A percentile compares a stretch with the other conserved stretches of the same genome.
These are phyloP conservation scores for Monosporascus sp. DNA, from an alignment of 2,329 filamentous ascomycete genomes.

Conservation along the genomic window DNA sequence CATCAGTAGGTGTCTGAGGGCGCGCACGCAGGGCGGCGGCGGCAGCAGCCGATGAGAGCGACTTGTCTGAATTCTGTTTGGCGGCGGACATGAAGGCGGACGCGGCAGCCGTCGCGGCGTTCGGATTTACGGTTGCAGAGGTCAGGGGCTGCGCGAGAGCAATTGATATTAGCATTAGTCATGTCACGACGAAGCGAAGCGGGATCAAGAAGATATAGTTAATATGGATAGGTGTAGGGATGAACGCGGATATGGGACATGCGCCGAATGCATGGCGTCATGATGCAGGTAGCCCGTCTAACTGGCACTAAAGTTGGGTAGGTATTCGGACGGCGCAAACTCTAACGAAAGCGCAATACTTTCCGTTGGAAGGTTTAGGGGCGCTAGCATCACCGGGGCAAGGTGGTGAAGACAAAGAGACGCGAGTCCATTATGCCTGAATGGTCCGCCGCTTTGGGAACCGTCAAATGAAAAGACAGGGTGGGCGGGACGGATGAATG, in stretches of 20 bases:
- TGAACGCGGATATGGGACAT: too few species aligned
- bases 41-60: conserved; percentile 78
- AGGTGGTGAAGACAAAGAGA: conserved; percentile 7
- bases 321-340: too few species aligned
- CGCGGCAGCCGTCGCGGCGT: conserved; percentile 73
- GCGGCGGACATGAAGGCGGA: conserved; percentile 69
- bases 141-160: conserved; percentile 50
- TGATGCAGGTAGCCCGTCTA: too few species aligned
- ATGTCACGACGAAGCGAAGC: conserved; percentile 1
- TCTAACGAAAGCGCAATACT: too few species aligned
- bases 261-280: too few species aligned
- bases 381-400: conserved; percentile 3
- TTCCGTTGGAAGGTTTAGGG: conserved; percentile 3
- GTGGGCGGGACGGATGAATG: conserved; percentile 11
- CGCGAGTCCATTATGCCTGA: conserved; percentile 5
- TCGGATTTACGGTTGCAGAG: conserved; percentile 59
- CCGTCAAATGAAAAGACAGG: conserved; percentile 11
- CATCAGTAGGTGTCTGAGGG: conserved; percentile 70
- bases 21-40: conserved; percentile 77
- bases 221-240: neutral
- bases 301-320: too few species aligned
- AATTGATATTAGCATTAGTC: conserved; percentile 8
- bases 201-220: neutral
- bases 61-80: conserved; percentile 51
- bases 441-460: too few species aligned